Evolutionary conservation across 495 filamentous ascomycete species (phyloP).

Genomic region (Penicillium longicatenatum): DNA sequence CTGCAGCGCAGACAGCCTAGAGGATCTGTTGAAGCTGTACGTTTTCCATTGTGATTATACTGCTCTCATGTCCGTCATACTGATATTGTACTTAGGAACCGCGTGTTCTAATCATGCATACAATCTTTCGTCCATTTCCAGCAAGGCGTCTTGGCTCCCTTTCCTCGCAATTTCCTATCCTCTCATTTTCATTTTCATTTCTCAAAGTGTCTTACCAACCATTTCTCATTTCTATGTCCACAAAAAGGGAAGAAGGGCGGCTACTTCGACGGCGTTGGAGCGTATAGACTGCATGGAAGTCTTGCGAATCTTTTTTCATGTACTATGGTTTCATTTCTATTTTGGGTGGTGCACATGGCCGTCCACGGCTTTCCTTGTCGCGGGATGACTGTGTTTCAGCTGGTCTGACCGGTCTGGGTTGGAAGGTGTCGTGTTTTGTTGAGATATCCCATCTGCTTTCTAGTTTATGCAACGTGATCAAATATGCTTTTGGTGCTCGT

Average conservation of each 20-base stretch:
- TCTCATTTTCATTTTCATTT: slow-evolving; percentile 5
- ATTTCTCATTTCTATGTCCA: not conserved
- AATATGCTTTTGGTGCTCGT: not conserved
- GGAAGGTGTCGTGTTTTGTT: slow-evolving; percentile 2
- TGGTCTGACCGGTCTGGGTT: slow-evolving; percentile 8
- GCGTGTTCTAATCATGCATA: slow-evolving; percentile 28
- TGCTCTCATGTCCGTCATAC: not conserved
- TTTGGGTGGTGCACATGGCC: not conserved
- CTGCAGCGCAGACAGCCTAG: slow-evolving; percentile 60
- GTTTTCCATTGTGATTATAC: slow-evolving; percentile 14
- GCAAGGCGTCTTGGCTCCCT: not conserved
- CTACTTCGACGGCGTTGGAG: not conserved
- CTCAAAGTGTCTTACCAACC: not conserved
- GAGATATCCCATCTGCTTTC: slow-evolving; percentile 37
- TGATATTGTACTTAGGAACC: slow-evolving; percentile 26
- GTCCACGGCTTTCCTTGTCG: slow-evolving; percentile 7
- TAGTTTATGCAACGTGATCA: slow-evolving; percentile 6
- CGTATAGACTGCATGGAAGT: not conserved
- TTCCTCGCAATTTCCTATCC: not conserved
- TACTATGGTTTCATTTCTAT: slow-evolving; percentile 6
- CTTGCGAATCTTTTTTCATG: not conserved
- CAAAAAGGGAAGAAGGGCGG: not conserved
- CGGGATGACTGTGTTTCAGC: slow-evolving; percentile 30
- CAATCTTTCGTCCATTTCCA: not conserved
- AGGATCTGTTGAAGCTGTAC: slow-evolving; percentile 62